Percentiles rank a stretch among this genome's conserved stretches.
Evolutionary conservation across 2,329 filamentous ascomycete species (phyloP).

Genomic region (Monilinia laxa): DNA sequence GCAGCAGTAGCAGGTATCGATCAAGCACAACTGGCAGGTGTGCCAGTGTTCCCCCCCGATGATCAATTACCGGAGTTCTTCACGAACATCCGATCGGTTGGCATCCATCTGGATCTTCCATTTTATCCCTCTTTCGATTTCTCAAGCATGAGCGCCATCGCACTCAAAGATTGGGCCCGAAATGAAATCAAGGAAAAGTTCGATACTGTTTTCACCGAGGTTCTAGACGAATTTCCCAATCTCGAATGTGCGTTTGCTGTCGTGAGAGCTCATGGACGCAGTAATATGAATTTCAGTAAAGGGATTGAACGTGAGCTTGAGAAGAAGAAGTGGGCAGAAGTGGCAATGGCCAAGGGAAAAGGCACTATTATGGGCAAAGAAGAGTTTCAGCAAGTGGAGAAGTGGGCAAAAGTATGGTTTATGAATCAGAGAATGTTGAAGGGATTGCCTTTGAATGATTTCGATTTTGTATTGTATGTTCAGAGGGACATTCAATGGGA

Average conservation of each 20-base stretch:
- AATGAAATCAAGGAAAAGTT: not conserved
- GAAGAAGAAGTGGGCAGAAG: not conserved
- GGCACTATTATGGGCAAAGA: not conserved
- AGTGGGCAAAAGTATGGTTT: not conserved
- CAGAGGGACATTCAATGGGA: not conserved
- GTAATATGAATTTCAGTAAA: not conserved
- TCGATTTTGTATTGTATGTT: not conserved
- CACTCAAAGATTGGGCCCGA: not conserved
- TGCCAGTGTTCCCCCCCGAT: not conserved
- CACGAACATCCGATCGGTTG: conserved; percentile 6
- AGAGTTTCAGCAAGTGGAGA: not conserved
- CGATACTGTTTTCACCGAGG: not conserved
- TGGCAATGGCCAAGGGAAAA: not conserved
- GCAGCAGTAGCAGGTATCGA: not conserved
- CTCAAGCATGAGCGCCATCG: not conserved
- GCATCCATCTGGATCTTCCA: not conserved
- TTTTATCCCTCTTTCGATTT: not conserved
- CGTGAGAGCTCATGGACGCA: not conserved
- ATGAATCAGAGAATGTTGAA: not conserved
- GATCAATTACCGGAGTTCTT: not conserved
- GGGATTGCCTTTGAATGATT: not conserved
- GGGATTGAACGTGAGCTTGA: not conserved
- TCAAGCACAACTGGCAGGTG: rapidly evolving
- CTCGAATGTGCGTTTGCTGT: conserved; percentile 4
- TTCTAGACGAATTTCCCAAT: not conserved